Percentiles rank a stretch among this genome's conserved stretches.
Evolutionary conservation across 305 asterid species (phyloP).

Genomic region (Fraxinus nigra): DNA sequence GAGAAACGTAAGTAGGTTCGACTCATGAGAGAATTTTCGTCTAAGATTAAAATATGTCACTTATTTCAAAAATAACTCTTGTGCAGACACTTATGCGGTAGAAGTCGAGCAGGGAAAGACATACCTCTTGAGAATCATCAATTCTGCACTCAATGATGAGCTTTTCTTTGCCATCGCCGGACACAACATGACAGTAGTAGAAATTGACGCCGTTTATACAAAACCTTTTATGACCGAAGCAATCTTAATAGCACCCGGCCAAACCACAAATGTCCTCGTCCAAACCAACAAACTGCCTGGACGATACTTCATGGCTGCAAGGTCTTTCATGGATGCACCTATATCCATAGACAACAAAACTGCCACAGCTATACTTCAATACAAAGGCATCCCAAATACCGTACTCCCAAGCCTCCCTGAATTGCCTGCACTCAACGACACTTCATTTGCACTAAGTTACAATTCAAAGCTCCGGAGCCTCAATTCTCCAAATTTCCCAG

Average conservation of each 20-base stretch:
- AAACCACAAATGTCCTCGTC: slow-evolving; percentile 60
- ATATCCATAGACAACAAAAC: slow-evolving; percentile 56
- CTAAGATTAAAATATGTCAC: background rate
- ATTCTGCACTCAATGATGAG: slow-evolving; percentile 61
- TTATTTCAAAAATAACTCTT: background rate
- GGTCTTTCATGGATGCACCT: slow-evolving; percentile 67
- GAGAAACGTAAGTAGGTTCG: slow-evolving; percentile 40
- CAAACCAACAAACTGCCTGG: slow-evolving; percentile 39
- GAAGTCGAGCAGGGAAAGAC: slow-evolving; percentile 62
- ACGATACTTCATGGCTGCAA: slow-evolving; percentile 60
- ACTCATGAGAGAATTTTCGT: background rate
- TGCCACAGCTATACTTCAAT: slow-evolving; percentile 58
- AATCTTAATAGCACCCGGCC: slow-evolving; percentile 62
- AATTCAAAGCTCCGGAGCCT: slow-evolving; percentile 44
- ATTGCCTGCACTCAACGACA: slow-evolving; percentile 48
- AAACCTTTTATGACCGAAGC: slow-evolving; percentile 60
- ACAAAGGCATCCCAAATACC: slow-evolving; percentile 37
- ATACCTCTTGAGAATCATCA: slow-evolving; percentile 54
- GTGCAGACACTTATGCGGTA: slow-evolving; percentile 50
- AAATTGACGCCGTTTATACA: slow-evolving; percentile 61
- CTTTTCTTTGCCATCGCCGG: slow-evolving; percentile 58
- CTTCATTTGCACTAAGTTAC: slow-evolving; percentile 36
- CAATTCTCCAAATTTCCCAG: slow-evolving; percentile 48
- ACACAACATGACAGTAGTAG: slow-evolving; percentile 62
- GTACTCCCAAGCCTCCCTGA: slow-evolving; percentile 38